Base-by-base conservation (phyloP, 805 yeast species). In the Zygoascus bituminiphila region DNA sequence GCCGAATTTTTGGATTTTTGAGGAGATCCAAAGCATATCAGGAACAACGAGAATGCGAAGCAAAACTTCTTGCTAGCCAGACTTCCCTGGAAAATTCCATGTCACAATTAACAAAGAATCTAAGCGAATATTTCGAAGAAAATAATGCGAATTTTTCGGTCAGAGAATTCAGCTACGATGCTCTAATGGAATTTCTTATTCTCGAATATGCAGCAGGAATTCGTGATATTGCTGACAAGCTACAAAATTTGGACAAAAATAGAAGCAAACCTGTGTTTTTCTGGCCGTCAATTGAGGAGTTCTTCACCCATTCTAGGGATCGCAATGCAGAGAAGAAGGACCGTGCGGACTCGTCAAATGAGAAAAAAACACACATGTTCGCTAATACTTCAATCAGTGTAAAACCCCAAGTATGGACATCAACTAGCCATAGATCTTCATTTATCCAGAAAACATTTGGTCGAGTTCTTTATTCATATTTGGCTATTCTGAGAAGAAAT, bases 1-100 rank as follows among this genome's bases (percentile, higher is more conserved):
- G 31, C 38, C 50, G 64, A n/a, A 14, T 49, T 4, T 48, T 47
- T 17, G 39, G 56, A 1, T 40, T 49, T 5, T 5, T 57, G 20
- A 4, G 15, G 12, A 36, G 15, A 36, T 36, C 40, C 12, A 10
- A 36, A 3, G 3, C 12, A 5, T n/a, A 10, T n/a, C 20, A 4
- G 17, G 15, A 20, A 10, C 40, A 36, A 20, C 12, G 15, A 36
- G 40, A 17, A 17, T 15, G 22, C 10, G 17, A 15, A 12, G 17
- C 5, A 36, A 36, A 36, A 12, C 33, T 29, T 29, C 33, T 29
- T 29, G 33, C 33, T 36, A 15, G 14, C 4, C 12, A 36, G 4
- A 8, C 6, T 10, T 20, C 9, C 10, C 6, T 15, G 15, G 17
- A 15, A n/a, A 20, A 36, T 12, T 20, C 22, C 15, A 8, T 20